Evolutionary conservation across 2,329 filamentous ascomycete genomes (phyloP).

Genomic region (Alternaria incomplexa): DNA sequence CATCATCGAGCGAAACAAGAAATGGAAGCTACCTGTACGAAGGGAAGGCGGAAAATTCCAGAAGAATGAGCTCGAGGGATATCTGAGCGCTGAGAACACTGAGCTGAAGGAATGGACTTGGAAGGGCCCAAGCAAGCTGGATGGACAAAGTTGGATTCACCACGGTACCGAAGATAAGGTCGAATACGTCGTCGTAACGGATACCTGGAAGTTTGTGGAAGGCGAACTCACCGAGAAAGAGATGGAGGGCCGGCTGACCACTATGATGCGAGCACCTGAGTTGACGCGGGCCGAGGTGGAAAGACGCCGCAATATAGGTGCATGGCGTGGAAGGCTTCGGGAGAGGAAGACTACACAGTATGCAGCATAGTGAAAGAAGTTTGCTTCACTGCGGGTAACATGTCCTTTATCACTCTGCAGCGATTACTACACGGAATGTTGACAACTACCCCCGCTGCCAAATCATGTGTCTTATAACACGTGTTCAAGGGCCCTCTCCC

Average conservation of each 20-base stretch:
- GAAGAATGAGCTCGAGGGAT: constrained; percentile 1
- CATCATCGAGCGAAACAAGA: constrained; percentile 17
- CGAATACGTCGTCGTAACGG: constrained; percentile 12
- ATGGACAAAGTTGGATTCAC: constrained; percentile 5
- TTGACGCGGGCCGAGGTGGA: not conserved
- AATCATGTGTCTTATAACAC: too few species aligned
- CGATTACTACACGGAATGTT: too few species aligned
- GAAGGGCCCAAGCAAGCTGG: constrained; percentile 15
- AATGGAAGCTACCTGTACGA: constrained; percentile 7
- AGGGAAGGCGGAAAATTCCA: not conserved
- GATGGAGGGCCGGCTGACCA: not conserved
- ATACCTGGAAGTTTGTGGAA: constrained; percentile 13
- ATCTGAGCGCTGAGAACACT: constrained; percentile 13
- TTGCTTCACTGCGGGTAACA: too few species aligned
- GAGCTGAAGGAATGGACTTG: constrained; percentile 16
- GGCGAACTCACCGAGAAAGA: not conserved
- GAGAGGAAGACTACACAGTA: not conserved
- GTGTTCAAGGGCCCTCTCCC: too few species aligned
- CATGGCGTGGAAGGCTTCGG: not conserved
- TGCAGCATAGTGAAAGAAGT: not conserved
- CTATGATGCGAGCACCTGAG: not conserved
- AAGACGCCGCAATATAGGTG: not conserved
- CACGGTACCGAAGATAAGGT: constrained; percentile 9
- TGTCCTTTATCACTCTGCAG: too few species aligned
- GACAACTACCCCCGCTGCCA: too few species aligned